Conservation (phyloP, 176 grass and related monocot species). For the Triticum monococcum region DNA sequence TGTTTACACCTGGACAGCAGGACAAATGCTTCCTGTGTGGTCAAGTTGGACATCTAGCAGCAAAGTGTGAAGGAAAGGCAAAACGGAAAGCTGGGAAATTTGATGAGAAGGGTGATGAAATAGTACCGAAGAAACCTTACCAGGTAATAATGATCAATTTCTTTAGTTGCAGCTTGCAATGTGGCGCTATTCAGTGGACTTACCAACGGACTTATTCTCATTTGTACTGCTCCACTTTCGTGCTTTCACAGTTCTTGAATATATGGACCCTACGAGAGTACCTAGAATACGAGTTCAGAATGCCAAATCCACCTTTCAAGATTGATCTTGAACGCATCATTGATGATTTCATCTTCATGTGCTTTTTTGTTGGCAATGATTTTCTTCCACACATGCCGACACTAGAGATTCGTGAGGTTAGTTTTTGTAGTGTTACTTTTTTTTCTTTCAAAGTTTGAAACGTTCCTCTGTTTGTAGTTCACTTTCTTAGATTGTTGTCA, state of each 20-base stretch:
- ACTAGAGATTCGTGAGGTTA: conserved; percentile 94
- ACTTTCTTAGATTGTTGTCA: conserved; percentile 14
- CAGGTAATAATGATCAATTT: conserved; percentile 52
- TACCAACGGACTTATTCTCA: too few species aligned
- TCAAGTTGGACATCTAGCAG: conserved; percentile 95
- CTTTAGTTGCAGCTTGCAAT: neutral
- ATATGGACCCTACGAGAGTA: conserved; percentile 98
- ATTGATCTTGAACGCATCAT: conserved; percentile 94
- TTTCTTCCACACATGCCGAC: conserved; percentile 99
- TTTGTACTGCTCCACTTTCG: neutral
- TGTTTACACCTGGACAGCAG: conserved; percentile 95
- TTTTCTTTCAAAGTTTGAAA: neutral
- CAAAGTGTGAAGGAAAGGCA: conserved; percentile 82
- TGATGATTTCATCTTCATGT: conserved; percentile 99
- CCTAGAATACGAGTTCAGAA: conserved; percentile 92
- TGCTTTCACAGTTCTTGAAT: conserved; percentile 76
- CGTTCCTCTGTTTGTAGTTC: neutral
- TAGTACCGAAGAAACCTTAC: conserved; percentile 84
- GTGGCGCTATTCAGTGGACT: neutral
- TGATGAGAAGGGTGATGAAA: conserved; percentile 80
- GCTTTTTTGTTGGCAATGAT: conserved; percentile 99
- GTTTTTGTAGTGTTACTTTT: conserved; percentile 8
- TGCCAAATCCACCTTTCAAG: conserved; percentile 79
- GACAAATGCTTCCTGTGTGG: conserved; percentile 98
- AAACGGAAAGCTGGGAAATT: conserved; percentile 96